These are phyloP conservation scores for Dendrobium catenatum DNA, from an alignment of 106 monocot genomes.

Conservation along the genomic window DNA sequence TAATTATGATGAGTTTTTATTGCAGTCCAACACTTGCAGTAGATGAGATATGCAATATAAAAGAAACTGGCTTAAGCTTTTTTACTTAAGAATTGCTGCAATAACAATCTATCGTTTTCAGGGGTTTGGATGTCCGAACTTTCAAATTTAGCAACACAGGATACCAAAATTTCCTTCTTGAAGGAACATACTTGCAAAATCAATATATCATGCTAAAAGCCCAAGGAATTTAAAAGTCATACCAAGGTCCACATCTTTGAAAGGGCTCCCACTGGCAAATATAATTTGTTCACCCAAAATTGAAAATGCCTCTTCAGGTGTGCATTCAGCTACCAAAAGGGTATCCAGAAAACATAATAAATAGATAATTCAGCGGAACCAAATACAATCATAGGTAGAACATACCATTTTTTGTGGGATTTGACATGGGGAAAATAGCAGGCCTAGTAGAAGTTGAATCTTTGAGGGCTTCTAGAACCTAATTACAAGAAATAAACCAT, in stretches of 20 bases:
- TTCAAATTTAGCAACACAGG: too few relatives aligned
- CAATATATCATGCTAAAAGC: neutral
- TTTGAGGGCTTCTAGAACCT: slow-evolving; percentile 94
- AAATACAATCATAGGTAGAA: slow-evolving; percentile 4
- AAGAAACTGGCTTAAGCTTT: too few relatives aligned
- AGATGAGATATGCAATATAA: too few relatives aligned
- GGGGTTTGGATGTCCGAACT: too few relatives aligned
- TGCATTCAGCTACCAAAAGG: slow-evolving; percentile 71
- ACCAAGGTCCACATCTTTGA: slow-evolving; percentile 82
- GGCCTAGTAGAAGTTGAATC: slow-evolving; percentile 84
- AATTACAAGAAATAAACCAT: neutral
- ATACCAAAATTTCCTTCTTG: neutral
- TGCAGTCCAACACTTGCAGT: too few relatives aligned
- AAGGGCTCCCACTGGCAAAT: slow-evolving; percentile 98
- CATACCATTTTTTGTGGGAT: slow-evolving; percentile 95
- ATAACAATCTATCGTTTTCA: too few relatives aligned
- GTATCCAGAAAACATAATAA: neutral
- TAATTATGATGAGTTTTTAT: too few relatives aligned
- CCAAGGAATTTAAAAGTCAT: slow-evolving; percentile 6
- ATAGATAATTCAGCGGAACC: neutral
- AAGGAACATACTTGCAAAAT: neutral
- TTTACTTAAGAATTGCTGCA: too few relatives aligned
- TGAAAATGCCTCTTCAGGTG: slow-evolving; percentile 89
- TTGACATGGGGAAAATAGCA: slow-evolving; percentile 98
- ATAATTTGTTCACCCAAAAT: slow-evolving; percentile 79